These are phyloP conservation scores for Corylus heterophylla DNA, from an alignment of 306 rosid species.

Conservation along the genomic window DNA sequence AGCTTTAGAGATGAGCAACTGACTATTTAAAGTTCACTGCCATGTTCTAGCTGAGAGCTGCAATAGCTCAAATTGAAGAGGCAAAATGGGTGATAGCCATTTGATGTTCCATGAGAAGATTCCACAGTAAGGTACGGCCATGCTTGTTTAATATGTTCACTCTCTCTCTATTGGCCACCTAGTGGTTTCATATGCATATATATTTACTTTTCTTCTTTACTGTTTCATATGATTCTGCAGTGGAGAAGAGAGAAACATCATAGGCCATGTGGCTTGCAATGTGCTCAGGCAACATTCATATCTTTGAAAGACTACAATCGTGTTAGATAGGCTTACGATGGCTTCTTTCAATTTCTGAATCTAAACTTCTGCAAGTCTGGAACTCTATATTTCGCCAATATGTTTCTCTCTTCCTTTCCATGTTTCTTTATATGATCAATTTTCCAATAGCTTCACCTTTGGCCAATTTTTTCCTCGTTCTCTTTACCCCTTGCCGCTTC, in stretches of 20 bases:
- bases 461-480: conserved; percentile 10
- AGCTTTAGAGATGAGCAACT: not conserved
- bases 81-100: not conserved
- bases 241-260: not conserved
- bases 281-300: not conserved
- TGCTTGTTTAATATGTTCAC: not conserved
- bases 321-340: not conserved
- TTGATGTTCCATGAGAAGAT: not conserved
- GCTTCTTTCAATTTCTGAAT: not conserved
- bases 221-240: conserved; percentile 11
- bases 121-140: not conserved
- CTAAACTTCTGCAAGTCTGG: not conserved
- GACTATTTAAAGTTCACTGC: not conserved
- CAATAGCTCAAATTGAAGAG: conserved; percentile 14
- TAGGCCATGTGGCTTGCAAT: conserved; percentile 1
- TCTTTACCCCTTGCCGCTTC: conserved; percentile 9
- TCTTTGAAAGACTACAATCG: not conserved
- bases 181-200: not conserved
- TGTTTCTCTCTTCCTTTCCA: not conserved
- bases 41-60: not conserved
- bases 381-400: not conserved
- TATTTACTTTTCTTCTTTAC: not conserved
- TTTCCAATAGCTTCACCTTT: conserved; percentile 7
- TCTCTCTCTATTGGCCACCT: not conserved
- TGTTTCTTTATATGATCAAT: not conserved